Evolutionary conservation across 306 rosid species (phyloP).

Genomic region (Glycine tomentella): DNA sequence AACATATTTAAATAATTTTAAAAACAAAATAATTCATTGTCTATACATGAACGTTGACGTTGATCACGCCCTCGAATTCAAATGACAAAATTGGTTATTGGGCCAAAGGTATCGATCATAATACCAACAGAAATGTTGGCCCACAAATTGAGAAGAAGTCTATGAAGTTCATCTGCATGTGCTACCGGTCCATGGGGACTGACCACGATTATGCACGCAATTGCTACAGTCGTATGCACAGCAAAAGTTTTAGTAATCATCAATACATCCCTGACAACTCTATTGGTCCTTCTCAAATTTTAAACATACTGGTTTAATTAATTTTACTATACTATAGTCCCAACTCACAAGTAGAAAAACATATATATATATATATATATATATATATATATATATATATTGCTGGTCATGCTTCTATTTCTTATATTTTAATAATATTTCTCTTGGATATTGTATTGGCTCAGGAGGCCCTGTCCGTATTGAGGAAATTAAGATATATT

Average conservation of each 20-base stretch:
- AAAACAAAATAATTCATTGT: too few species aligned
- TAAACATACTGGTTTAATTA: not conserved
- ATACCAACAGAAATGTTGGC: not conserved
- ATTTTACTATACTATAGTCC: not conserved
- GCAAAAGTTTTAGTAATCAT: not conserved
- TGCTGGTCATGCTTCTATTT: too few species aligned
- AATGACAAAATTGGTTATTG: not conserved
- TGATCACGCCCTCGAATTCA: too few species aligned
- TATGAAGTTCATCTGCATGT: constrained; percentile 2
- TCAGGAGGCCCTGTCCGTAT: too few species aligned
- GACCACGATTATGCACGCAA: not conserved
- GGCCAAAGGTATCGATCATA: constrained; percentile 14
- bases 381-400: too few species aligned
- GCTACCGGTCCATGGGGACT: too few species aligned
- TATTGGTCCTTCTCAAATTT: not conserved
- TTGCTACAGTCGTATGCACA: not conserved
- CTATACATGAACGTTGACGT: too few species aligned
- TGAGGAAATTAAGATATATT: too few species aligned
- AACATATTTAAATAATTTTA: too few species aligned
- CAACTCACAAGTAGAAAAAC: not conserved
- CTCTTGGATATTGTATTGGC: too few species aligned
- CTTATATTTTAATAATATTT: too few species aligned
- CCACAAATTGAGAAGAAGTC: constrained; percentile 20
- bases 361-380: too few species aligned
- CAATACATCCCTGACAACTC: not conserved